Evolutionary conservation across 2,329 filamentous ascomycete species (phyloP), one percentile per base, ranked within the genome.

Genomic region (Arthrobotrys megalospora): DNA sequence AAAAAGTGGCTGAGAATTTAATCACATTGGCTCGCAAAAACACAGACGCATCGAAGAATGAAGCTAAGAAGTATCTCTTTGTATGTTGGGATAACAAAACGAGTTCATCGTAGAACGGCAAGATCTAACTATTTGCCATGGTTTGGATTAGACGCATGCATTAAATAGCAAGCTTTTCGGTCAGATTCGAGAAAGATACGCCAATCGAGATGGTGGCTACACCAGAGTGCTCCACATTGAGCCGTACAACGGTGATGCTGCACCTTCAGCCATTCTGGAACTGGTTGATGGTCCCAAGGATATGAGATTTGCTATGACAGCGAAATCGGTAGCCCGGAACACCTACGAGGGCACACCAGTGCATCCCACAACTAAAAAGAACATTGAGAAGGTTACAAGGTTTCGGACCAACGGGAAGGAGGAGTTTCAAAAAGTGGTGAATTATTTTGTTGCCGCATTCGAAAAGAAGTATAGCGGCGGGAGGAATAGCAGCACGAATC

Each of bases 1-100:
- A 99, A 86, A 89, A 93, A 50, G 85, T 98, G 81, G 96, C 94
- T 6, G 96, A 99, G 84, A 96, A 97, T 87, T 87, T 98, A 81
- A 94, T 99, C 82, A 97, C 94, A 3, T 85, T 97, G 82, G 95
- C 93, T 19, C 99, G 98, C 89, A 92, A 91, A 86, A 93, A 97
- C 84, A 97, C 95, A 47, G 91, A 94, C 83, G 92, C 93, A 19
- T 91, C 91, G 78, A 88, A 89, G 84, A 88, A 90, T 83, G 89
- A 89, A 81, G 95, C 94, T n/a, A 86, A 91, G 82, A 89, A 89
- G 45, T 94, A 94, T 82, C 91, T 99, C 84, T 98, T 90, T 84
- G 96, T 97, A 90, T 72, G 91, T 86, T 32, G 14, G 10, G 38
- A 60, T 34, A 50, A 16, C 6, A 24, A 41, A 41, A 21, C 43